Percentiles rank a stretch among this genome's conserved stretches.
These are phyloP conservation scores for Eutrema salsugineum DNA, from an alignment of 441 rosid genomes.

Conservation along the genomic window DNA sequence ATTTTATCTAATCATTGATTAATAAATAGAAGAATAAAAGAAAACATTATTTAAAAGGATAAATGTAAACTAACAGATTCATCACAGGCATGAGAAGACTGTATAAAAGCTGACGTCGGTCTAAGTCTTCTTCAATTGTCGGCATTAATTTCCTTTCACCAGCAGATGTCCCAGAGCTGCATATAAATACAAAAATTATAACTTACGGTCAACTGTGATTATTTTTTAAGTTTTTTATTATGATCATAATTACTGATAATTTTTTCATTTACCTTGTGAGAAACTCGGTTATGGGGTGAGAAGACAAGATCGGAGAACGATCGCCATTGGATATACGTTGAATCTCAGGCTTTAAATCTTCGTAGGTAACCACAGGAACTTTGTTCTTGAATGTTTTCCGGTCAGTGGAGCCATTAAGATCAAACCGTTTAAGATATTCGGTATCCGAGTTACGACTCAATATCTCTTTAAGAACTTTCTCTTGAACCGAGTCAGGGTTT, in stretches of 20 bases:
- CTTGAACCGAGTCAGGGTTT: constrained; percentile 48
- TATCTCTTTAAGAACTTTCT: constrained; percentile 43
- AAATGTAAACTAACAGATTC: constrained; percentile 50
- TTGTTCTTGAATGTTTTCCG: constrained; percentile 47
- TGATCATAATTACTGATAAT: background rate
- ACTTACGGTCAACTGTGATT: background rate
- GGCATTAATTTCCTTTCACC: constrained; percentile 80
- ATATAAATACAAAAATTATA: background rate
- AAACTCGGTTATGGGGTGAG: constrained; percentile 65
- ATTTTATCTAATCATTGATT: background rate
- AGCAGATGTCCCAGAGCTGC: constrained; percentile 75
- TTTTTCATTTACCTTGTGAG: constrained; percentile 55
- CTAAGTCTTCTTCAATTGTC: constrained; percentile 59
- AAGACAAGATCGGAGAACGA: constrained; percentile 54
- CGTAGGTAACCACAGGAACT: constrained; percentile 57
- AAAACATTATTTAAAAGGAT: background rate
- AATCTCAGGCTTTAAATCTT: constrained; percentile 57
- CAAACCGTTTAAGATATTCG: constrained; percentile 52
- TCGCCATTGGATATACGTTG: constrained; percentile 71
- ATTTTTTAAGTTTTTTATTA: background rate
- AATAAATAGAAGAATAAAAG: background rate
- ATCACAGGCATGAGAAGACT: constrained; percentile 75
- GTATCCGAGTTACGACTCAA: constrained; percentile 44
- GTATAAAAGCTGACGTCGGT: constrained; percentile 53
- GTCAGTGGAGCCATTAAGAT: constrained; percentile 44